phyloP scores from a whole-genome alignment of 495 filamentous ascomycete species.

The Ascodesmis nigricans region DNA sequence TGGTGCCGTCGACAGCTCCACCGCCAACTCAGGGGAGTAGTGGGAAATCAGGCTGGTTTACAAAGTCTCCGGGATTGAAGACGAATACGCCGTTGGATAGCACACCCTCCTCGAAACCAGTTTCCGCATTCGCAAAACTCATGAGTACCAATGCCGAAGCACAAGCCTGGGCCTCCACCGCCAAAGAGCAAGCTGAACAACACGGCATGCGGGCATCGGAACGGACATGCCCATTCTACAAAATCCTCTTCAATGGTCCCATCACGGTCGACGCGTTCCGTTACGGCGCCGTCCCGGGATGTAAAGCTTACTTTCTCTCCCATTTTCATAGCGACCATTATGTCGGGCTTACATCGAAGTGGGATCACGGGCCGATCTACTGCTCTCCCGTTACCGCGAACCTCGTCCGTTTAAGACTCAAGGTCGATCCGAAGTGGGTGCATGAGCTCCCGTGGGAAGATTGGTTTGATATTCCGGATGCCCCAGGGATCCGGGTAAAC shows the following conservation, averaged over 20 bases:
- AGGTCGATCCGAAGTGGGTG: constrained; percentile 68
- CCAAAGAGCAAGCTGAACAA: constrained; percentile 51
- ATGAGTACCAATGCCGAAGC: constrained; percentile 86
- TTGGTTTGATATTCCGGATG: constrained; percentile 54
- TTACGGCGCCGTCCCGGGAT: constrained; percentile 80
- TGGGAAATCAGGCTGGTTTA: no score
- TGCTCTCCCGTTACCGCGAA: constrained; percentile 84
- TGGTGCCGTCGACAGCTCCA: constrained; percentile 6
- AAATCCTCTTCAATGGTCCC: constrained; percentile 75
- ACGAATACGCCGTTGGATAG: background rate
- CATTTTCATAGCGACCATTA: constrained; percentile 99
- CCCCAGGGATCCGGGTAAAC: constrained; percentile 61
- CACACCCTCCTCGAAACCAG: constrained; percentile 4
- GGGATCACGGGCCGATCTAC: constrained; percentile 88
- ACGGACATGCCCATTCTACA: constrained; percentile 92
- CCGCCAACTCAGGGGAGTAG: background rate
- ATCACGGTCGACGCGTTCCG: constrained; percentile 94
- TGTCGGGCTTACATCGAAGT: constrained; percentile 64
- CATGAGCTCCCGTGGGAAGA: constrained; percentile 71
- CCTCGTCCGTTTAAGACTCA: constrained; percentile 64
- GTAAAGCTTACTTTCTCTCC: constrained; percentile 87
- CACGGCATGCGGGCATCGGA: constrained; percentile 77
- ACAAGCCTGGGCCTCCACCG: constrained; percentile 68
- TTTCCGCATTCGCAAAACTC: constrained; percentile 69
- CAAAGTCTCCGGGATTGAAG: no score